Evolutionary conservation across 352 stramenopile genomes (phyloP).

Genomic region (Phytophthora palmivora): DNA sequence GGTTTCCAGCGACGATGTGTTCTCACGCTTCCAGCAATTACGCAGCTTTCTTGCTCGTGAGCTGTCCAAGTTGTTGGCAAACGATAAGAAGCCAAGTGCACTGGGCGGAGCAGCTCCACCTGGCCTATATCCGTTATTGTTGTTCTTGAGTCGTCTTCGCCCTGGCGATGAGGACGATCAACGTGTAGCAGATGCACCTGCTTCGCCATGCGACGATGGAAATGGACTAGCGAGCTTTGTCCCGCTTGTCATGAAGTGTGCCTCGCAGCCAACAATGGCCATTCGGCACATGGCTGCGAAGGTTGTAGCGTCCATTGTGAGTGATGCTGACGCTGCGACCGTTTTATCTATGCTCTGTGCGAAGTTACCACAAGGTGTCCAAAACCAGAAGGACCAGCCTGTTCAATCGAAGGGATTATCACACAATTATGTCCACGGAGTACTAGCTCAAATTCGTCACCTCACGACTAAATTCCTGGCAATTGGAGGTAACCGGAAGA

Average conservation of each 20-base stretch:
- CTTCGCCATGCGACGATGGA: slow-evolving; percentile 25
- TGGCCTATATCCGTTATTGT: slow-evolving; percentile 76
- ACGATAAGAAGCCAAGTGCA: slow-evolving; percentile 19
- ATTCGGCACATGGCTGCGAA: slow-evolving; percentile 84
- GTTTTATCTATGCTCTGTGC: slow-evolving; percentile 48
- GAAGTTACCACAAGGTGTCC: slow-evolving; percentile 52
- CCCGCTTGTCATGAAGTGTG: slow-evolving; percentile 73
- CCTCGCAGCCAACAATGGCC: slow-evolving; percentile 71
- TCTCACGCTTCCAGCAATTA: slow-evolving; percentile 81
- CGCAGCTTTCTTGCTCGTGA: slow-evolving; percentile 66
- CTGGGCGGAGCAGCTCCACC: slow-evolving; percentile 51
- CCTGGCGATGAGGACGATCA: slow-evolving; percentile 65
- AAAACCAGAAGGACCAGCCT: not conserved
- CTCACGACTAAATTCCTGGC: slow-evolving; percentile 53
- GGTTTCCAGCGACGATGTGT: slow-evolving; percentile 76
- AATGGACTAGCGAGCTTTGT: slow-evolving; percentile 54
- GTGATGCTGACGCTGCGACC: slow-evolving; percentile 53
- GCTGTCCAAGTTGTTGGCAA: slow-evolving; percentile 50
- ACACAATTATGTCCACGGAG: slow-evolving; percentile 72
- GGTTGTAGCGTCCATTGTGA: slow-evolving; percentile 77
- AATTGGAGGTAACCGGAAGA: slow-evolving; percentile 5
- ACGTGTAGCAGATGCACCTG: slow-evolving; percentile 20
- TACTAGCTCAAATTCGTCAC: slow-evolving; percentile 66
- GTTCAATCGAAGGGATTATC: slow-evolving; percentile 27
- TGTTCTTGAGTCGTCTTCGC: slow-evolving; percentile 82